A percentile compares a stretch with the other conserved stretches of the same genome.
These are phyloP conservation scores for Lumnitzera littorea DNA, from an alignment of 345 rosid genomes.

Conservation along the genomic window DNA sequence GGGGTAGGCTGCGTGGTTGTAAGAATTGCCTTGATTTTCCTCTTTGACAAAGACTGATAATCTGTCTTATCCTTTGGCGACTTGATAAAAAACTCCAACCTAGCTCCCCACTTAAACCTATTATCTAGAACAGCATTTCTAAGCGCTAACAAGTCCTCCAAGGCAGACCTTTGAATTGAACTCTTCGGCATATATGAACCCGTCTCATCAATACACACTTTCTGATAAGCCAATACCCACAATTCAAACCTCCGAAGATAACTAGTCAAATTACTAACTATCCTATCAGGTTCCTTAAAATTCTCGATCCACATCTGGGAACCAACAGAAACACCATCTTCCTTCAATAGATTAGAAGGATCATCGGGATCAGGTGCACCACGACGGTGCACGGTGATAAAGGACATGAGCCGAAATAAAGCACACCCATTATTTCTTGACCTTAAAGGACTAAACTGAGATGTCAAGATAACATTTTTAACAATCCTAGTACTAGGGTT, in stretches of 20 bases:
- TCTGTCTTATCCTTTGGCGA: conserved; percentile 87
- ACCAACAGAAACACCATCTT: conserved; percentile 91
- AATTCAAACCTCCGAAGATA: conserved; percentile 78
- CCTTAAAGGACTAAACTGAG: conserved; percentile 4
- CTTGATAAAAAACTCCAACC: conserved; percentile 75
- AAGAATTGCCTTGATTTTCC: conserved; percentile 84
- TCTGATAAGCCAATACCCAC: conserved; percentile 94
- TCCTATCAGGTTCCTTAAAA: conserved; percentile 41
- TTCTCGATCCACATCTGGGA: conserved; percentile 93
- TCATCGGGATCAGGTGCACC: conserved; percentile 72
- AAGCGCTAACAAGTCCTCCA: conserved; percentile 76
- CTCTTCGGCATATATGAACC: conserved; percentile 89
- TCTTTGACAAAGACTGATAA: conserved; percentile 76
- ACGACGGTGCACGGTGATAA: conserved; percentile 41
- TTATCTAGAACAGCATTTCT: conserved; percentile 91
- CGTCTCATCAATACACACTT: conserved; percentile 75
- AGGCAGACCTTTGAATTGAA: conserved; percentile 60
- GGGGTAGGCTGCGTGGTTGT: conserved; percentile 85
- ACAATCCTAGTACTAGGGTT: no score
- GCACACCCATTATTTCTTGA: conserved; percentile 11
- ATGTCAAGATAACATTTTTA: neutral
- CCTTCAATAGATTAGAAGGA: conserved; percentile 68
- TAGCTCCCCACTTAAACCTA: conserved; percentile 94
- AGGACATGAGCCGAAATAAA: conserved; percentile 43
- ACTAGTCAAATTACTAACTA: conserved; percentile 46